Evolutionary conservation across 2,329 filamentous ascomycete species (phyloP), one percentile per base, ranked within the genome.

Genomic region (Epichloe aotearoae): DNA sequence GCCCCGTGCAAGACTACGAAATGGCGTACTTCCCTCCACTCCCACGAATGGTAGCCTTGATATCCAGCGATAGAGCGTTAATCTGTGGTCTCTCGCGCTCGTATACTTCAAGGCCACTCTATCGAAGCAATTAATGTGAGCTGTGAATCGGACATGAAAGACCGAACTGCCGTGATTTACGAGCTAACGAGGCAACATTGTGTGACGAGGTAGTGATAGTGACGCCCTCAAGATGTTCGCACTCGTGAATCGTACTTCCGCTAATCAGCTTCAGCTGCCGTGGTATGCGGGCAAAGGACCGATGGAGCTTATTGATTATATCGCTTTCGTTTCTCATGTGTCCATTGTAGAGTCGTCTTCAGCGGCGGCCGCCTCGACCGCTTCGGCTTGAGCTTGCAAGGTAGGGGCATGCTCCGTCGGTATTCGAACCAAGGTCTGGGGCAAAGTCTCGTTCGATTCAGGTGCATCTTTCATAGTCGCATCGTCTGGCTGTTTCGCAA

Each of bases 391-490:
- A 19, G 78, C 79, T 56, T 83, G 80, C 6, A 84, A 64, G 23
- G 78, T 70, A 26, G 80, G 80, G 12, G 80, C 81, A 66, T 90
- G 86, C 57, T 91, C 84, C 15, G 86, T 89, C 1, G 88, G 88
- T 57, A 93, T 91, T 55, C 88, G 80, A 37, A 94, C 88, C 15
- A 94, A 74, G 17, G 87, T 91, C 62, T 91, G 85, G 2, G 88
- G 88, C 40, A 93, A 71, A 40, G 78, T 69, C n/a, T 74, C 60
- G 50, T 69, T 58, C 48, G 73, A 66, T 55, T 69, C 66, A 37
- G 45, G 11, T 26, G 36, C 36, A 41, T 72, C 66, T 47, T 66
- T 62, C 30, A 46, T 46, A 4, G 56, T 45, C 34, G 56, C 44
- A 19, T 70, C 66, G 43, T 69, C 60, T 58, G 75, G 74, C 3